These are phyloP conservation scores for Periconia sp. DNA, from an alignment of 2,329 filamentous ascomycete genomes.

Conservation along the genomic window DNA sequence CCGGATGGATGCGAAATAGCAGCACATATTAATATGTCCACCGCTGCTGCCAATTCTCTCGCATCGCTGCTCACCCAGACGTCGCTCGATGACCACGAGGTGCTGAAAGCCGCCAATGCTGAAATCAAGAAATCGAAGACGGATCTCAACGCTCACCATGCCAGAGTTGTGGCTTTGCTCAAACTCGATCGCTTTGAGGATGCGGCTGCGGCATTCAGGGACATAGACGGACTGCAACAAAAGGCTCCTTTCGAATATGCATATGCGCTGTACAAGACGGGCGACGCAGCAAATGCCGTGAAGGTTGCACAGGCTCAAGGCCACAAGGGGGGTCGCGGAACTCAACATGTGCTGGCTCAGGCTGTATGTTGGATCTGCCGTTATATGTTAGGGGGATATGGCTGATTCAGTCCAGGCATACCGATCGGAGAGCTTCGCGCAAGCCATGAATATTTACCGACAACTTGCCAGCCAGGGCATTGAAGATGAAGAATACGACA, in stretches of 20 bases:
- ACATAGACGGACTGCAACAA: conserved; percentile 61
- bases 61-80: conserved; percentile 59
- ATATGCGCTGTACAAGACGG: conserved; percentile 83
- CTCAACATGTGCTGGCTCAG: conserved; percentile 63
- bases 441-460: conserved; percentile 65
- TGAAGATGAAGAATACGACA: conserved; percentile 70
- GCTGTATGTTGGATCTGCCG: conserved; percentile 48
- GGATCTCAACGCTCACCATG: conserved; percentile 65
- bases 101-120: conserved; percentile 65
- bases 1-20: conserved; percentile 27
- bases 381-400: neutral
- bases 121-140: conserved; percentile 60
- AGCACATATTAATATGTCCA: conserved; percentile 37
- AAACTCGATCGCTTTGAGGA: conserved; percentile 83
- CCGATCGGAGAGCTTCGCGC: conserved; percentile 70
- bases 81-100: conserved; percentile 70
- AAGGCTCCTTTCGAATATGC: conserved; percentile 69
- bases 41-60: conserved; percentile 48
- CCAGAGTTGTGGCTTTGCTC: conserved; percentile 72
- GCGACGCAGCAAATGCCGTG: conserved; percentile 66
- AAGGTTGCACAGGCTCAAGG: conserved; percentile 49
- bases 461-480: conserved; percentile 54
- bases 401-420: conserved; percentile 57
- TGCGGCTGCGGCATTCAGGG: conserved; percentile 68
- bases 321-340: conserved; percentile 48